Evolutionary conservation across 2,329 filamentous ascomycete genomes (phyloP), one percentile per base, ranked within the genome.

Genomic region (Diaporthe longicolla): DNA sequence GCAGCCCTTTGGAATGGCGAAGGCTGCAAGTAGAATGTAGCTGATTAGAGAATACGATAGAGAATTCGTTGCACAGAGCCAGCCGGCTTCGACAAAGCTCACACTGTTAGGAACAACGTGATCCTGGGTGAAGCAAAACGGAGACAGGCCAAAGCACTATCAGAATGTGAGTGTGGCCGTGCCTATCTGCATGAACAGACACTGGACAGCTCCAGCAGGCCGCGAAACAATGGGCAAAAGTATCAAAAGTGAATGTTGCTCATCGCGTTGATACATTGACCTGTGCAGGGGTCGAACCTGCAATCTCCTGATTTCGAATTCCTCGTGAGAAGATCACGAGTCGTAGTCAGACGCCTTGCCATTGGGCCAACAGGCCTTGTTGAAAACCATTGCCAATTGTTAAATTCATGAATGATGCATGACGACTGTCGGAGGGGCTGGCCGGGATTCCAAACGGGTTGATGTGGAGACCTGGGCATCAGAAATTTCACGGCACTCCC

Each of bases 261-360:
- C 6, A 11, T n/a, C 45, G 2, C 7, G 7, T 3, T 5, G 1
- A 4, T 26, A 1, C 1, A 11, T 24, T 70, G 71, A 73, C 71
- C 75, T 71, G 71, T 70, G 70, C 75, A 76, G 75, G 73, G 75
- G 66, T 75, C 75, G 73, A 76, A 76, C 73, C 75, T 75, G 75
- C 66, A 75, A 76, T 74, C 75, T 76, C 75, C 75, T 76, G 75
- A 76, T 75, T 55, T 3, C 45, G 61, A 37, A 26, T 19, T 40
- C 63, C 17, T n/a, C 32, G 24, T 52, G 29, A 26, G 17, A 4
- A 24, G 9, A 17, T 63, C 43, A 37, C 29, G 21, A 63, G 43
- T 84, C 82, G 82, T 84, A 84, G 83, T 84, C 82, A 84, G 82
- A 84, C 82, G 82, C 82, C 82, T 83, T 84, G 82, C 79, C 82